Evolutionary conservation across 495 filamentous ascomycete genomes (phyloP).

Genomic region (Trichoderma virens): DNA sequence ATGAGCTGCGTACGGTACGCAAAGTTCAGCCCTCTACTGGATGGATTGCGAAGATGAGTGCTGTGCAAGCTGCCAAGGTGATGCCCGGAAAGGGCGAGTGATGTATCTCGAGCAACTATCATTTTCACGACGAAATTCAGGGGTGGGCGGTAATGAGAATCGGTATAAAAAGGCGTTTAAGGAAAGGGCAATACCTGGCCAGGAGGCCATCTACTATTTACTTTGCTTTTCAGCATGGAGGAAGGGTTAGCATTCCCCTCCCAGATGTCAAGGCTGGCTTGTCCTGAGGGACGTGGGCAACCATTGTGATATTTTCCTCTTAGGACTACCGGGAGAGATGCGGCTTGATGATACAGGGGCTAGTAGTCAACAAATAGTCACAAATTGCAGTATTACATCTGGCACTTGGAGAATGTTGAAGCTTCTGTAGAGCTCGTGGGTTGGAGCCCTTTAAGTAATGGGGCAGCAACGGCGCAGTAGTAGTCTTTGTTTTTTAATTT

Average conservation of each 20-base stretch:
- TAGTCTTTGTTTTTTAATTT: too few relatives aligned
- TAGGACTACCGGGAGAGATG: background rate
- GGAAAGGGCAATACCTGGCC: background rate
- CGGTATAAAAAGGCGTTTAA: background rate
- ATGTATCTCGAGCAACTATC: background rate
- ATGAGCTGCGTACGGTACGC: conserved; percentile 87
- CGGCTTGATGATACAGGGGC: background rate
- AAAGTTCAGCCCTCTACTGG: conserved; percentile 78
- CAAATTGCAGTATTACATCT: too few relatives aligned
- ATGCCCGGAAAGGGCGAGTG: conserved; percentile 47
- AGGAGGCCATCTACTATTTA: background rate
- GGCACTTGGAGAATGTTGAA: too few relatives aligned
- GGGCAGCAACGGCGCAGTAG: too few relatives aligned
- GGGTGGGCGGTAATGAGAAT: background rate
- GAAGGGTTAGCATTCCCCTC: background rate
- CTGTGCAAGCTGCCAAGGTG: conserved; percentile 85
- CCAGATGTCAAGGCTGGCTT: background rate
- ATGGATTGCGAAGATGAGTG: conserved; percentile 95
- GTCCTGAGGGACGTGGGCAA: background rate
- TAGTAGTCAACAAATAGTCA: background rate
- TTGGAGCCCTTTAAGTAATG: too few relatives aligned
- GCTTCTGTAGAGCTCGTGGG: too few relatives aligned
- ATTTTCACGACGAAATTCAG: background rate
- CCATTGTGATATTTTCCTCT: background rate
- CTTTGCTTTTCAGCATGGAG: background rate